Evolutionary conservation across 108 stramenopile genomes (phyloP).

Genomic region (Cyclostephanos invisitatus): DNA sequence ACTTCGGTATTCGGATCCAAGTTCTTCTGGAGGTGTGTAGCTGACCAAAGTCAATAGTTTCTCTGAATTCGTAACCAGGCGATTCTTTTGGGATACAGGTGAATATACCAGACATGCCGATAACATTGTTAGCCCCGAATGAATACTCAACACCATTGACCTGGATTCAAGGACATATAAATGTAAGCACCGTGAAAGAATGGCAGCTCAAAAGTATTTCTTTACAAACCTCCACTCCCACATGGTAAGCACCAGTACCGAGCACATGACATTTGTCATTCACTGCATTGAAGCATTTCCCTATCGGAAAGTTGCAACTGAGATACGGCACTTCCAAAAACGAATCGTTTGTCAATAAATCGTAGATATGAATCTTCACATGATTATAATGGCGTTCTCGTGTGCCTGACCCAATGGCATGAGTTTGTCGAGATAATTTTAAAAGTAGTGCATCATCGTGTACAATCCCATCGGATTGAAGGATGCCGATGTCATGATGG

Average conservation of each 20-base stretch:
- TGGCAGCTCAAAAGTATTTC: too few relatives aligned
- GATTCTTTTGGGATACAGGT: slow-evolving; percentile 72
- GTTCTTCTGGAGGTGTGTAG: slow-evolving; percentile 41
- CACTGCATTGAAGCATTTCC: slow-evolving; percentile 66
- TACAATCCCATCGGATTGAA: slow-evolving; percentile 39
- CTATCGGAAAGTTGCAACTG: slow-evolving; percentile 74
- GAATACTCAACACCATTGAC: slow-evolving; percentile 83
- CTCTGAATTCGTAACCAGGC: slow-evolving; percentile 77
- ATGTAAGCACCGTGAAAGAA: neutral
- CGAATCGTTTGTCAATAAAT: slow-evolving; percentile 64
- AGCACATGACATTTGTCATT: slow-evolving; percentile 71
- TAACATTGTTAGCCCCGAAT: slow-evolving; percentile 68
- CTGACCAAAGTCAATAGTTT: slow-evolving; percentile 74
- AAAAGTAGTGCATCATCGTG: slow-evolving; percentile 42
- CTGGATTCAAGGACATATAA: slow-evolving; percentile 9
- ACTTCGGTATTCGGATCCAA: slow-evolving; percentile 47
- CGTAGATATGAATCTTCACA: slow-evolving; percentile 70
- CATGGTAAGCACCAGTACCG: slow-evolving; percentile 85
- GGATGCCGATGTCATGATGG: slow-evolving; percentile 40
- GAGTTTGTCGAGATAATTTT: slow-evolving; percentile 35
- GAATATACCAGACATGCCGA: slow-evolving; percentile 77
- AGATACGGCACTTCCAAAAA: slow-evolving; percentile 63
- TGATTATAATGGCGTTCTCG: slow-evolving; percentile 23
- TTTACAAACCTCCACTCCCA: slow-evolving; percentile 68
- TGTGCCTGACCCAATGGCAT: neutral